These are phyloP conservation scores for Adiantum capillusveneris DNA, from an alignment of 75 land plant species.

Conservation along the genomic window DNA sequence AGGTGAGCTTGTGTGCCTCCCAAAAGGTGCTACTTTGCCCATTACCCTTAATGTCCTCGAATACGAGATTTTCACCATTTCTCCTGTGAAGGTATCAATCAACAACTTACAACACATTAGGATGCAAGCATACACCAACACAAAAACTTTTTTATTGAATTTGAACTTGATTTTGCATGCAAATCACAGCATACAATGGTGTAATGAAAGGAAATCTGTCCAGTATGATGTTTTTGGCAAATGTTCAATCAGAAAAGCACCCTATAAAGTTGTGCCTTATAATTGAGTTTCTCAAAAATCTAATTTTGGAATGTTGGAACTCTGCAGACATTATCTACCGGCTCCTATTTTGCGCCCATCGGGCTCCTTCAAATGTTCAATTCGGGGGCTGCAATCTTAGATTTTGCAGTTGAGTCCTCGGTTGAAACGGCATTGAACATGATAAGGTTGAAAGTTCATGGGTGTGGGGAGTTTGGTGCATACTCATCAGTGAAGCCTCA, in stretches of 20 bases:
- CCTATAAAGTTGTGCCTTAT: too few species aligned
- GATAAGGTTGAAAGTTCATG: constrained; percentile 49
- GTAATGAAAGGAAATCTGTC: too few species aligned
- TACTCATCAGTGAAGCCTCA: constrained; percentile 63
- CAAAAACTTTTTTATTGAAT: too few species aligned
- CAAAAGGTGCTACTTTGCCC: constrained; percentile 47
- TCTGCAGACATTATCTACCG: constrained; percentile 18
- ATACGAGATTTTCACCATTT: constrained; percentile 67
- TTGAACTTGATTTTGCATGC: too few species aligned
- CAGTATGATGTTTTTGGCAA: too few species aligned
- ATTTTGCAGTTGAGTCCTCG: constrained; percentile 10
- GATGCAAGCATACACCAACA: too few species aligned
- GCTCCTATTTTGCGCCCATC: constrained; percentile 62
- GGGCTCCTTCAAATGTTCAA: constrained; percentile 91
- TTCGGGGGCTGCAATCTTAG: constrained; percentile 63
- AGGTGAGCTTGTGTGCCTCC: constrained; percentile 51
- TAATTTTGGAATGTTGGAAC: too few species aligned
- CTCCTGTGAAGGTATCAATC: constrained; percentile 73
- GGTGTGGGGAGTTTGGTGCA: constrained; percentile 66
- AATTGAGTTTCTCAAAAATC: too few species aligned
- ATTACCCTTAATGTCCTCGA: constrained; percentile 70
- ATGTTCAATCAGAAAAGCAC: too few species aligned
- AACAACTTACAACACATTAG: too few species aligned
- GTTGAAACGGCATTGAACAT: constrained; percentile 12
- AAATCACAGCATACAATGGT: too few species aligned